A percentile compares a stretch with the other conserved stretches of the same genome.
These are phyloP conservation scores for Mucor circinelloides DNA, from an alignment of 371 early-diverging fungal species.

Conservation along the genomic window DNA sequence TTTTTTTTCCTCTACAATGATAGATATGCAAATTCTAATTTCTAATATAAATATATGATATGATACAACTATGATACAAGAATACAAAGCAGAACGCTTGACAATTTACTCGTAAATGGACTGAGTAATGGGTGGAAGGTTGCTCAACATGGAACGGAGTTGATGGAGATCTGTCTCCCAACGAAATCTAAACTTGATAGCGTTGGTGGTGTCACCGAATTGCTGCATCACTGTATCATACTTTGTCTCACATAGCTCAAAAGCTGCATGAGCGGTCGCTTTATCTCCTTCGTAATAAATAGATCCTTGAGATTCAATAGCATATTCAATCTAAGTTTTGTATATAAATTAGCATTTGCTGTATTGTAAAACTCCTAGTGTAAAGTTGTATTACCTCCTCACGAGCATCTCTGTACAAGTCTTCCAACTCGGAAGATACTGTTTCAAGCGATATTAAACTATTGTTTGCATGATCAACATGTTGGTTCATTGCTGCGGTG, in stretches of 20 bases:
- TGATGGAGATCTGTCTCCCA: slow-evolving; percentile 29
- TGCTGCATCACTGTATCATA: slow-evolving; percentile 11
- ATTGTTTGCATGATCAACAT: background rate
- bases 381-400: slow-evolving; percentile 20
- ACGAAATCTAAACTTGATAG: slow-evolving; percentile 21
- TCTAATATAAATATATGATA: background rate
- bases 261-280: slow-evolving; percentile 15
- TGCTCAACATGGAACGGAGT: slow-evolving; percentile 15
- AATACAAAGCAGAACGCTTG: background rate
- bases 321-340: slow-evolving; percentile 23
- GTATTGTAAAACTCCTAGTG: background rate
- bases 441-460: slow-evolving; percentile 1
- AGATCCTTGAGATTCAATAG: slow-evolving; percentile 33
- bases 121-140: slow-evolving; percentile 14
- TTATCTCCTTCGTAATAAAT: slow-evolving; percentile 32
- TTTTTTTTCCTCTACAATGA: background rate
- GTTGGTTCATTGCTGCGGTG: background rate
- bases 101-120: slow-evolving; percentile 16
- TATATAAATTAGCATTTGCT: background rate
- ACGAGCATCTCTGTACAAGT: slow-evolving; percentile 16
- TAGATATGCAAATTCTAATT: background rate
- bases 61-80: background rate
- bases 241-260: slow-evolving; percentile 21
- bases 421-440: slow-evolving; percentile 20
- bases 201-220: slow-evolving; percentile 18